phyloP scores from a whole-genome alignment of 2,329 filamentous ascomycete species.

The Cladophialophora chaetospira region DNA sequence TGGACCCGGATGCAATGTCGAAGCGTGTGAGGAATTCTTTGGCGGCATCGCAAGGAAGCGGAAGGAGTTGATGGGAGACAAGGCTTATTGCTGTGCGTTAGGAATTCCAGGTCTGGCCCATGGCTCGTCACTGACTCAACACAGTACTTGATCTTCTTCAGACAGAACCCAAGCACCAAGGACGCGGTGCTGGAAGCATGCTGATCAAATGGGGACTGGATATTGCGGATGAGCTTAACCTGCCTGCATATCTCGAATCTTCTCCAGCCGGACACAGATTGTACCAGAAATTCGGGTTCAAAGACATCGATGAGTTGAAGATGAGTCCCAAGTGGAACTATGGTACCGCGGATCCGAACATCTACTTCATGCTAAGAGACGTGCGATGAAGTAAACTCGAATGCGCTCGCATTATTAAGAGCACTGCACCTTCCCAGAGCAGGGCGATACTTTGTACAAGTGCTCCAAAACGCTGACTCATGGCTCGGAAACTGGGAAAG shows the following conservation, averaged over 20 bases:
- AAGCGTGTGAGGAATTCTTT: slow-evolving; percentile 51
- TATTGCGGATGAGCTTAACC: slow-evolving; percentile 38
- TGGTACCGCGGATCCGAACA: slow-evolving; percentile 9
- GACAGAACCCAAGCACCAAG: slow-evolving; percentile 38
- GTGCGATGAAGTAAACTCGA: too few species aligned
- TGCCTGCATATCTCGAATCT: slow-evolving; percentile 54
- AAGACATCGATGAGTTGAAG: slow-evolving; percentile 22
- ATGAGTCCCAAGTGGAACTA: slow-evolving; percentile 18
- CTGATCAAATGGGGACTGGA: slow-evolving; percentile 46
- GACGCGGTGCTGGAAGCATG: slow-evolving; percentile 46
- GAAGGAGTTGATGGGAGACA: slow-evolving; percentile 46
- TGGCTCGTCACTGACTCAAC: slow-evolving; percentile 33
- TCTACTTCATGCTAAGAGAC: slow-evolving; percentile 20
- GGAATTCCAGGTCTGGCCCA: not conserved
- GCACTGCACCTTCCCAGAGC: too few species aligned
- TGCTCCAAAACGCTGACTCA: not conserved
- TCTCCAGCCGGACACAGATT: slow-evolving; percentile 46
- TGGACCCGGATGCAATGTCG: slow-evolving; percentile 47
- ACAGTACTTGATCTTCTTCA: slow-evolving; percentile 48
- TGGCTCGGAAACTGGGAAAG: not conserved
- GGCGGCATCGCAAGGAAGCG: slow-evolving; percentile 47
- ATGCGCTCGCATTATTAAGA: too few species aligned
- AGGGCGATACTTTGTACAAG: too few species aligned
- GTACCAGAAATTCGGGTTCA: slow-evolving; percentile 53
- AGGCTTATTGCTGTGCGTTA: slow-evolving; percentile 46